Evolutionary conservation across 768 basidiomycete species (phyloP).

Genomic region (Mycena metata): DNA sequence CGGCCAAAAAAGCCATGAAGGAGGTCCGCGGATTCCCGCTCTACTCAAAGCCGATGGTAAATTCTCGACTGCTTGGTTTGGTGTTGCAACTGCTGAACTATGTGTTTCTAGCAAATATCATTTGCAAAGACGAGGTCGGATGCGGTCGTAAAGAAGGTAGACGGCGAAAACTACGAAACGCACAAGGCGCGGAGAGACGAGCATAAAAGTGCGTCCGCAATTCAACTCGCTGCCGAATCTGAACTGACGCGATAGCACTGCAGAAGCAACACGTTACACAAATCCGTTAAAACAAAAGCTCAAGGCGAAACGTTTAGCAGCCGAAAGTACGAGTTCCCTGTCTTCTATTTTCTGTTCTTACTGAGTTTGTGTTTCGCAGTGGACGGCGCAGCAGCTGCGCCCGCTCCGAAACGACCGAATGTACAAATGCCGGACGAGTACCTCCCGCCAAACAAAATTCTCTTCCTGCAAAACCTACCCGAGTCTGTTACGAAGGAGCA

Average conservation of each 20-base stretch:
- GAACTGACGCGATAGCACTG: constrained; percentile 18
- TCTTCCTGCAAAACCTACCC: constrained; percentile 97
- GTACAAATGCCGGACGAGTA: constrained; percentile 99
- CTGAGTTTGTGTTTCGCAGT: constrained; percentile 54
- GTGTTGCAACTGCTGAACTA: constrained; percentile 8
- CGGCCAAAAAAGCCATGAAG: constrained; percentile 89
- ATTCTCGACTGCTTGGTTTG: constrained; percentile 37
- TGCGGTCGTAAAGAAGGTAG: constrained; percentile 84
- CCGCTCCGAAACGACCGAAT: constrained; percentile 81
- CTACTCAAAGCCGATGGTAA: constrained; percentile 96
- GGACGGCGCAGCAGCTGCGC: constrained; percentile 75
- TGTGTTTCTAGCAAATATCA: constrained; percentile 83
- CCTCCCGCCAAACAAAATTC: constrained; percentile 98
- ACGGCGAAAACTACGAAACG: constrained; percentile 74
- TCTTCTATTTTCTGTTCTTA: constrained; percentile 26
- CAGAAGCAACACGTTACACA: constrained; percentile 86
- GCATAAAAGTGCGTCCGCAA: constrained; percentile 80
- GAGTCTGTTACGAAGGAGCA: constrained; percentile 94
- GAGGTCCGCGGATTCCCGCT: constrained; percentile 96
- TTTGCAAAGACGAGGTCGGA: constrained; percentile 93
- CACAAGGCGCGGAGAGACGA: constrained; percentile 83
- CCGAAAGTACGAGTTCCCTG: constrained; percentile 71
- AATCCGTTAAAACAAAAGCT: constrained; percentile 94
- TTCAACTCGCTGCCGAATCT: constrained; percentile 16
- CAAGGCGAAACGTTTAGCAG: constrained; percentile 82